Conservation (phyloP, 1,284 basidiomycete species). For the Peniophora sp. region DNA sequence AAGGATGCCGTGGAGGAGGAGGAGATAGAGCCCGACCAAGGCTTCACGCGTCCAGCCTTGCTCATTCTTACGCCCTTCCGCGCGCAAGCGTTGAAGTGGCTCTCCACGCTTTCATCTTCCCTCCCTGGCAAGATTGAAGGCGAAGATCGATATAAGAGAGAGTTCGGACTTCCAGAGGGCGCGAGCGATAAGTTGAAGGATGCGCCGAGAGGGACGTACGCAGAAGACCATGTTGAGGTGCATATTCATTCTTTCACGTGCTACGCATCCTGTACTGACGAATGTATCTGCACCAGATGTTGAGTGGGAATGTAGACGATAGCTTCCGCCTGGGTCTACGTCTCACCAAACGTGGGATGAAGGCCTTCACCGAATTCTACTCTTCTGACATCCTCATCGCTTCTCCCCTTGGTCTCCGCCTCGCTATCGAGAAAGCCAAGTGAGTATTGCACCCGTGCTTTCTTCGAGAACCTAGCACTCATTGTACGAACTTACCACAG, state of each 20-base stretch:
- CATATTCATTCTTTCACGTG: no score
- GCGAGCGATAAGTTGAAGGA: conserved; percentile 76
- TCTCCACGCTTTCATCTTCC: conserved; percentile 58
- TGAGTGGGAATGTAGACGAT: conserved; percentile 97
- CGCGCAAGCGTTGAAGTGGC: conserved; percentile 79
- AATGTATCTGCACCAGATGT: conserved; percentile 36
- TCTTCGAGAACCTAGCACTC: not conserved
- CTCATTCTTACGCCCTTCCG: conserved; percentile 92
- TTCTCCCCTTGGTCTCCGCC: conserved; percentile 85
- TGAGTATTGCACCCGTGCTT: conserved; percentile 30
- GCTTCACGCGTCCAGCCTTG: conserved; percentile 93
- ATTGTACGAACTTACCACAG: conserved; percentile 33
- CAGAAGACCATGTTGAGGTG: conserved; percentile 78
- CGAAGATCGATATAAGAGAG: conserved; percentile 70
- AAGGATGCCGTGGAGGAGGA: conserved; percentile 18
- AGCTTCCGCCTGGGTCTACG: conserved; percentile 91
- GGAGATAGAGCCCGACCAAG: conserved; percentile 69
- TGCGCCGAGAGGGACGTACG: conserved; percentile 72
- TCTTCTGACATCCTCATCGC: conserved; percentile 89
- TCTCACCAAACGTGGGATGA: conserved; percentile 83
- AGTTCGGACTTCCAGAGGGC: conserved; percentile 79
- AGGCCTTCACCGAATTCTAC: conserved; percentile 86
- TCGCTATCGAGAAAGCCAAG: conserved; percentile 94
- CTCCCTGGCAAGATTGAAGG: conserved; percentile 82
- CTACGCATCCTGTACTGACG: no score